Conservation (phyloP, 495 filamentous ascomycete species). For the Recurvomyces mirabilis region DNA sequence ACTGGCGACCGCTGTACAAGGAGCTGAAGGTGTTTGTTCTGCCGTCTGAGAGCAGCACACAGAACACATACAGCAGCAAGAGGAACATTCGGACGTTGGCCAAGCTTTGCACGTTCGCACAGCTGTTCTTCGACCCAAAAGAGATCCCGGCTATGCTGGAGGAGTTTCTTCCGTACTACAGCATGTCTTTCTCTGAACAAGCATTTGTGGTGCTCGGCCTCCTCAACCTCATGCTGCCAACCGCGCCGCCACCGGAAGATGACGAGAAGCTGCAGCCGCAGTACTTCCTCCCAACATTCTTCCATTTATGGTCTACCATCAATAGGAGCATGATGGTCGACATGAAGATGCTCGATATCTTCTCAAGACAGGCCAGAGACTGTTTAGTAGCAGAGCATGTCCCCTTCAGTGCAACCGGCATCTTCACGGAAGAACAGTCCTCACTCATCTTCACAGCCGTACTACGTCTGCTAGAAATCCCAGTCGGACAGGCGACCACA, state of each 20-base stretch:
- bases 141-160: constrained; percentile 82
- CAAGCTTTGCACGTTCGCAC: constrained; percentile 79
- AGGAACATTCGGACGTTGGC: constrained; percentile 63
- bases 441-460: constrained; percentile 88
- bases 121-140: constrained; percentile 82
- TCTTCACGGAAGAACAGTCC: constrained; percentile 87
- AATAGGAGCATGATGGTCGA: constrained; percentile 83
- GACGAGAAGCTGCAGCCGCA: constrained; percentile 65
- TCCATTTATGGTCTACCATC: constrained; percentile 91
- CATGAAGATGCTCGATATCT: constrained; percentile 73
- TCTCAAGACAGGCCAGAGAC: constrained; percentile 78
- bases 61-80: constrained; percentile 52
- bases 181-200: constrained; percentile 76
- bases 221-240: constrained; percentile 79
- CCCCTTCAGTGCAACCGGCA: constrained; percentile 74
- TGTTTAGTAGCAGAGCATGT: constrained; percentile 61
- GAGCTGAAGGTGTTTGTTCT: constrained; percentile 83
- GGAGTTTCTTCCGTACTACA: constrained; percentile 91
- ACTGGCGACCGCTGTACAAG: constrained; percentile 87
- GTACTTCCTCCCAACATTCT: constrained; percentile 78
- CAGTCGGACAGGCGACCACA: constrained; percentile 88
- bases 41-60: constrained; percentile 61
- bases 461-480: constrained; percentile 82
- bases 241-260: constrained; percentile 59
- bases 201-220: constrained; percentile 80